Evolutionary conservation across 306 rosid species (phyloP).

Genomic region (Phaseolus lunatus): DNA sequence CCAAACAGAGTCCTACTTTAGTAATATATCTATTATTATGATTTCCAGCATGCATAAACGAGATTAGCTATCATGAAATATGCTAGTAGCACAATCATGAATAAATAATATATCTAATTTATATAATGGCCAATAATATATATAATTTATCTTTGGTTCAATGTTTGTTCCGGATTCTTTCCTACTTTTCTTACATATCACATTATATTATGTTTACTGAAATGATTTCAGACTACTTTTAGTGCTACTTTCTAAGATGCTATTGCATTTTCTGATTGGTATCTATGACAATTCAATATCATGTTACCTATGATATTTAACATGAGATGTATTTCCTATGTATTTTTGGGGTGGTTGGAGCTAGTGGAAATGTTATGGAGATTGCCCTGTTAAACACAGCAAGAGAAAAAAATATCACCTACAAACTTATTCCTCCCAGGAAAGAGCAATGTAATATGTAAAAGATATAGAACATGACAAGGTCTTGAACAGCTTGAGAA

Average conservation of each 20-base stretch:
- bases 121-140: background rate
- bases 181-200: background rate
- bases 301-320: background rate
- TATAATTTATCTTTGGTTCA: slow-evolving; percentile 25
- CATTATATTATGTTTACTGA: background rate
- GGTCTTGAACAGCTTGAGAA: no score
- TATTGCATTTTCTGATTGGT: background rate
- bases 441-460: no score
- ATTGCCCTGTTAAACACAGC: slow-evolving; percentile 51
- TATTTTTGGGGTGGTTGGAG: slow-evolving; percentile 62
- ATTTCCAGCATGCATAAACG: background rate
- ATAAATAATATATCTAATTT: no score
- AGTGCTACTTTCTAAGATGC: background rate
- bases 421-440: background rate
- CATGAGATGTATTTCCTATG: slow-evolving; percentile 44
- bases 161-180: background rate
- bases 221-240: background rate
- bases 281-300: background rate
- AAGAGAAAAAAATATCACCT: background rate
- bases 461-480: no score
- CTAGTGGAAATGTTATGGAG: slow-evolving; percentile 71
- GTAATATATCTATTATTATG: background rate
- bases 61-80: background rate
- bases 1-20: background rate
- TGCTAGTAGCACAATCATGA: background rate